A percentile compares a stretch with the other conserved stretches of the same genome.
These are phyloP conservation scores for Sporothrix pseudoabietina DNA, from an alignment of 2,329 filamentous ascomycete genomes.

Conservation along the genomic window DNA sequence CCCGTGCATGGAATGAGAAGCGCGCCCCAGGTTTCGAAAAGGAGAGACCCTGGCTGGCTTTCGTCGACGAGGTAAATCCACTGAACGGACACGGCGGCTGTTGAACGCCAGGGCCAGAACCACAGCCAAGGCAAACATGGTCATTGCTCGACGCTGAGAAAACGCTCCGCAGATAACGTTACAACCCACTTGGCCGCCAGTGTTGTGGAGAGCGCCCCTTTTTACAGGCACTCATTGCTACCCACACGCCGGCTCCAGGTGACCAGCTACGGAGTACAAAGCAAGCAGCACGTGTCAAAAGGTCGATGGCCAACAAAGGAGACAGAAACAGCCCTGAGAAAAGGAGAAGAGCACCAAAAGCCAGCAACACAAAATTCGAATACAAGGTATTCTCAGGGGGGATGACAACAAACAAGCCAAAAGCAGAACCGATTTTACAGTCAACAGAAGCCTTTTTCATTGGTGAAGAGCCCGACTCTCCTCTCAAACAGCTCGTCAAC, in stretches of 20 bases:
- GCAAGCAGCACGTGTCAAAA: constrained; percentile 20
- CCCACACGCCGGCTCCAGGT: constrained; percentile 2
- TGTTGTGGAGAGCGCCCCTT: constrained; percentile 10
- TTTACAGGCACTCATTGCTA: neutral
- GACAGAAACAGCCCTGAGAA: neutral
- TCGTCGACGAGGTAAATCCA: neutral
- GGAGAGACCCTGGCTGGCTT: constrained; percentile 20
- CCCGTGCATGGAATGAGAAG: constrained; percentile 25
- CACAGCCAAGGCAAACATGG: neutral
- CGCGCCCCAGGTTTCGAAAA: constrained; percentile 28
- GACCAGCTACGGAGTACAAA: neutral
- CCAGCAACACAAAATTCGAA: neutral
- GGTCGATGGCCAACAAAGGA: neutral
- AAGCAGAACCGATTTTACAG: neutral
- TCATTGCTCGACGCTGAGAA: neutral
- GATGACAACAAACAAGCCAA: neutral
- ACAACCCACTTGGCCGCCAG: neutral
- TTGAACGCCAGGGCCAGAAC: neutral
- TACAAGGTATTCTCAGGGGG: neutral
- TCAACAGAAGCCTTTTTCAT: neutral
- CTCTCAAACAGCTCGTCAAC: neutral
- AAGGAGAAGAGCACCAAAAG: neutral
- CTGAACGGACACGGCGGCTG: neutral
- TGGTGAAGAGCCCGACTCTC: neutral
- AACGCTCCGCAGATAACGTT: constrained; percentile 21